phyloP scores from a whole-genome alignment of 306 rosid species.

The Malus sylvestris region DNA sequence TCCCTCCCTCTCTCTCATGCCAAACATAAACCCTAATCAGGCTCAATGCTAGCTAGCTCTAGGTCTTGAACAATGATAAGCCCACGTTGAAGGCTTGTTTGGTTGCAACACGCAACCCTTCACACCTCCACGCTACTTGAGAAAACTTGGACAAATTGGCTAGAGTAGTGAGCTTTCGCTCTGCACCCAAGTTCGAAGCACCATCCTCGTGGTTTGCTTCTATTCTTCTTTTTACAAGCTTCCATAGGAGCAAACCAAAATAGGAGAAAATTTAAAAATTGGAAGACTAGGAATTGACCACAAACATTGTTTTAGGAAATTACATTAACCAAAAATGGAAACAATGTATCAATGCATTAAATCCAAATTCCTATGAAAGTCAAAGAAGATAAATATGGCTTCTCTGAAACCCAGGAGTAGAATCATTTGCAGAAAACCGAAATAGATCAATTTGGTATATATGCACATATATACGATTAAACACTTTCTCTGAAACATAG shows the following conservation, averaged over 20 bases:
- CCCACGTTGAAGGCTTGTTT: constrained; percentile 26
- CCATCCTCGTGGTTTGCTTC: background rate
- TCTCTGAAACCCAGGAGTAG: background rate
- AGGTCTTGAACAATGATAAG: constrained; percentile 39
- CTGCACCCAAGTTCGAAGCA: background rate
- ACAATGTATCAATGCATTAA: background rate
- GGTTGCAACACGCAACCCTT: constrained; percentile 9
- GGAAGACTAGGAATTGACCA: background rate
- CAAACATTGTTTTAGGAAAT: background rate
- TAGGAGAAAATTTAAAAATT: background rate
- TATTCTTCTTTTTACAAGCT: background rate
- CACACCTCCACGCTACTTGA: constrained; percentile 6
- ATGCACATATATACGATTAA: background rate
- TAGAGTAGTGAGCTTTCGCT: background rate
- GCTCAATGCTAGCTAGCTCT: background rate
- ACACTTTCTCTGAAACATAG: background rate
- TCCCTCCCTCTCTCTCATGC: constrained; percentile 35
- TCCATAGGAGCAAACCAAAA: background rate
- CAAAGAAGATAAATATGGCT: background rate
- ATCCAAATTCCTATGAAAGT: background rate
- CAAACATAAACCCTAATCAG: constrained; percentile 45
- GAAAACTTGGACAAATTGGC: background rate
- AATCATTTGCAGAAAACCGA: background rate
- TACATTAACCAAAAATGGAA: background rate
- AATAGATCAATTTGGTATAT: background rate